phyloP scores from a whole-genome alignment of 768 basidiomycete genomes.

The Russula vinacea region DNA sequence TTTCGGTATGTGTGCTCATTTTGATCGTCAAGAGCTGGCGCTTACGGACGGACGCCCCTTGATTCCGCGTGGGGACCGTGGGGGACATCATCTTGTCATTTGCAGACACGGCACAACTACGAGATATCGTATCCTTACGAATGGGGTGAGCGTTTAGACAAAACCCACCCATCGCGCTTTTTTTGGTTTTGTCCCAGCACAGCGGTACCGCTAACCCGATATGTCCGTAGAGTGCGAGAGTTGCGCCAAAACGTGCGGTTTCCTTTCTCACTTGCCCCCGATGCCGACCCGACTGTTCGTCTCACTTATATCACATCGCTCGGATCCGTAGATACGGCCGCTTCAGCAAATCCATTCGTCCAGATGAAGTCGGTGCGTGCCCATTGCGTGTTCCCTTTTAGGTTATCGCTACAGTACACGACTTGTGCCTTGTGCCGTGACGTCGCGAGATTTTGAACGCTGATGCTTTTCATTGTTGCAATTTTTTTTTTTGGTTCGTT shows the following conservation, averaged over 20 bases:
- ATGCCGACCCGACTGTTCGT: not conserved
- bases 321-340: constrained; percentile 58
- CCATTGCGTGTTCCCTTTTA: not conserved
- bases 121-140: constrained; percentile 69
- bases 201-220: constrained; percentile 18
- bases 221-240: constrained; percentile 52
- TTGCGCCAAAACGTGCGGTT: constrained; percentile 58
- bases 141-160: constrained; percentile 55
- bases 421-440: constrained; percentile 8
- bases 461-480: not conserved
- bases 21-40: constrained; percentile 21
- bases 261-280: not conserved
- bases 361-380: constrained; percentile 58
- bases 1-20: constrained; percentile 48
- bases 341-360: constrained; percentile 67
- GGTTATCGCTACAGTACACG: not conserved
- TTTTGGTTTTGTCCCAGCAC: constrained; percentile 1
- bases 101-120: constrained; percentile 63
- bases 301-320: not conserved
- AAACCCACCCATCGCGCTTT: not conserved
- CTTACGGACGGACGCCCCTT: constrained; percentile 7
- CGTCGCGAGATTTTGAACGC: not conserved
- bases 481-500: not conserved
- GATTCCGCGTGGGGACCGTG: not conserved
- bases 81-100: not conserved